Percentiles rank a stretch among this genome's conserved stretches.
Conservation (phyloP, 257 asterid species). For the Fraxinus anomala region DNA sequence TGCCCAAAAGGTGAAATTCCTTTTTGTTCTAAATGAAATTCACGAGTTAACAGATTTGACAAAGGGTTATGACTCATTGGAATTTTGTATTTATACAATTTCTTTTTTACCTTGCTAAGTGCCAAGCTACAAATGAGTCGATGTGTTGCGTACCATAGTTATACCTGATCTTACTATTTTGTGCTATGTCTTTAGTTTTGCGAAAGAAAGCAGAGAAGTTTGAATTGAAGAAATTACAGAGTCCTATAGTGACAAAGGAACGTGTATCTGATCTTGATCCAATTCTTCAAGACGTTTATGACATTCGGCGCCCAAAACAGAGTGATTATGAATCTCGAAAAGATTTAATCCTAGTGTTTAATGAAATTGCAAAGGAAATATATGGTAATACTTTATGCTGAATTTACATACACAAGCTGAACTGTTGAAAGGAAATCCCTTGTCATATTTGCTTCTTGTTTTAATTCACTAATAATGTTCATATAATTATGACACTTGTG, state of each 20-base stretch:
- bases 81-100: conserved; percentile 6
- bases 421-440: neutral
- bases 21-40: neutral
- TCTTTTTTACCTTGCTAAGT: conserved; percentile 12
- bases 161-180: conserved; percentile 22
- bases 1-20: neutral
- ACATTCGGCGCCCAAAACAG: conserved; percentile 55
- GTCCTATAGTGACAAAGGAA: conserved; percentile 41
- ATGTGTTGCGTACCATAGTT: conserved; percentile 12
- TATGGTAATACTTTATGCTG: conserved; percentile 53
- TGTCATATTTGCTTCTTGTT: neutral
- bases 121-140: conserved; percentile 8
- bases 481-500: neutral
- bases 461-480: conserved; percentile 9
- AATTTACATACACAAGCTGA: neutral
- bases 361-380: conserved; percentile 76
- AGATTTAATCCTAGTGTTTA: conserved; percentile 66
- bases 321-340: conserved; percentile 66
- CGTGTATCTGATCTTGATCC: conserved; percentile 49
- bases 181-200: conserved; percentile 54
- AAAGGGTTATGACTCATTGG: neutral
- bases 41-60: neutral
- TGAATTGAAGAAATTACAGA: conserved; percentile 55
- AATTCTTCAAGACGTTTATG: conserved; percentile 62
- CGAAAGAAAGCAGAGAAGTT: conserved; percentile 61